Evolutionary conservation across 495 filamentous ascomycete species (phyloP).

Genomic region (Clohesyomyces aquaticus): DNA sequence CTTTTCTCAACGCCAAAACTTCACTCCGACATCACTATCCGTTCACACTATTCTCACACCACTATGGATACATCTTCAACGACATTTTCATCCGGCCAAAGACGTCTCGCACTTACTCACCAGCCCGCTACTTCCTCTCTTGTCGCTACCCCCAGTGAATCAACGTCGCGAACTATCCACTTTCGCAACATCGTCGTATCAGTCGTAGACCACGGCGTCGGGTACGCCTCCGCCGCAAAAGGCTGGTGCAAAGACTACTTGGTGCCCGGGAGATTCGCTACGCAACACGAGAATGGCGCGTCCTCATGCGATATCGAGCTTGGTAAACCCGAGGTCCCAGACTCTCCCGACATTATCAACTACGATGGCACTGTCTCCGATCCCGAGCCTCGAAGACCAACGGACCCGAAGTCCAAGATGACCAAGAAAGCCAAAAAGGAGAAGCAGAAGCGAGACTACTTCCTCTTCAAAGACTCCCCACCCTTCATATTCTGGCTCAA

Average conservation of each 20-base stretch:
- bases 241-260: neutral
- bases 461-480: neutral
- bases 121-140: neutral
- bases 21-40: neutral
- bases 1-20: neutral
- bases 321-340: neutral
- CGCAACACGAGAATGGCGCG: neutral
- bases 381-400: neutral
- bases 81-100: neutral
- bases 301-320: neutral
- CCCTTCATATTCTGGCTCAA: neutral
- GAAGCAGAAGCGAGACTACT: neutral
- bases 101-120: neutral
- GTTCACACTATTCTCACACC: neutral
- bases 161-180: neutral
- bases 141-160: neutral
- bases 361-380: neutral
- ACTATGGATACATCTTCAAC: neutral
- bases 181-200: neutral
- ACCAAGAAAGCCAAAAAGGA: too few relatives aligned
- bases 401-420: neutral
- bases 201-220: neutral
- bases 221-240: neutral
- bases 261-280: neutral
- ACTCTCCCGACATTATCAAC: neutral